Evolutionary conservation across 2,329 filamentous ascomycete species (phyloP), one percentile per base, ranked within the genome.

Genomic region (Pochonia chlamydosporia): DNA sequence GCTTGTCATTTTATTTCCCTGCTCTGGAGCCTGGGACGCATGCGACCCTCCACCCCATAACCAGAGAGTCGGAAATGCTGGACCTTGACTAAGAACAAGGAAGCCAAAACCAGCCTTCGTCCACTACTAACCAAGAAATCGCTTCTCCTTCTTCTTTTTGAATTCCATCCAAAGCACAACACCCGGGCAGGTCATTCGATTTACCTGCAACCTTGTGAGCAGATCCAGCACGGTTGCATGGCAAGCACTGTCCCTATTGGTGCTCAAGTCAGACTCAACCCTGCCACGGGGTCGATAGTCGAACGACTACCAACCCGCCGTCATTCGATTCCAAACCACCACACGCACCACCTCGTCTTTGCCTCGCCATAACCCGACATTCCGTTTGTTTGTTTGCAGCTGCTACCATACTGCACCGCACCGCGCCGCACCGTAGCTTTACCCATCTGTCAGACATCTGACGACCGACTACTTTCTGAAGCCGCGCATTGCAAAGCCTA

Each of bases 251-350:
- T 21, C 25, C 45, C 20, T 37, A 50, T 45, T 50, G 48, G 42
- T 25, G 40, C 42, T 16, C 21, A 21, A 23, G 45, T 43, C 30
- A n/a, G 37, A 40, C 45, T 49, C 40, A 40, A 45, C 45, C 48
- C 45, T 40, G 44, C 41, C 48, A 21, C 14, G 21, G n/a, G n/a
- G 30, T 20, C 33, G 21, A 42, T 9, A 42, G 45, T 48, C 48
- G 45, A 48, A 45, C 42, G 48, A 50, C 42, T 41, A 21, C 41
- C 37, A 28, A 41, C 31, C 45, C 25, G 39, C 18, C 42, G 48
- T 50, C 45, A 36, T 50, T 48, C 45, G 48, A 48, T 50, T 48
- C 30, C 25, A 39, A 44, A 36, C 41, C 41, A 44, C 44, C 35
- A 40, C 31, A 42, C 43, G 40, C 40, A 26, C 41, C 40, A 28